Evolutionary conservation across 805 yeast genomes (phyloP), one percentile per base, ranked within the genome.

Genomic region (Pichia pseudocactophila): DNA sequence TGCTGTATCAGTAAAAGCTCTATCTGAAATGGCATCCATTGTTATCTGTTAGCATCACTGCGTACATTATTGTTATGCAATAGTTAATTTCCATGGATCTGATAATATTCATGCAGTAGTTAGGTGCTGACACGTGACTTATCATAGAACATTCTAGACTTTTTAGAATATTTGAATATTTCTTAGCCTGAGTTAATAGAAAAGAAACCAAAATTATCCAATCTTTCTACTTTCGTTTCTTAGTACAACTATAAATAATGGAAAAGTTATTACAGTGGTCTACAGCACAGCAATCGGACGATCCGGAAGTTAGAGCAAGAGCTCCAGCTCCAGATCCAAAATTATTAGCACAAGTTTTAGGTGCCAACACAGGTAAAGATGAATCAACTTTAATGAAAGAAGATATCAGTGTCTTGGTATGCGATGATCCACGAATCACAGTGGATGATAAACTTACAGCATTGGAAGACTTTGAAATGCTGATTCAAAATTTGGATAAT

Each of bases 191-290:
- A n/a, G n/a, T n/a, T n/a, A n/a, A n/a, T n/a, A n/a, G n/a, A n/a
- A n/a, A n/a, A n/a, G n/a, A n/a, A n/a, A n/a, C n/a, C n/a, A n/a
- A n/a, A n/a, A n/a, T n/a, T n/a, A n/a, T n/a, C n/a, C 22, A 27
- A 26, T 10, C 20, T 9, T 18, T 11, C 26, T n/a, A 34, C 18
- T 11, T 16, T 18, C 6, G 12, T n/a, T n/a, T n/a, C n/a, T n/a
- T 9, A 16, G 3, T 30, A 26, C 22, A 36, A 5, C 17, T 4
- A 15, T 6, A 7, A 57, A 30, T 13, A 28, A 90, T 90, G 97
- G 97, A 90, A 47, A 89, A 89, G 62, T 63, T 90, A 47, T 63
- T 90, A 49, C 85, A 88, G 52, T 90, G 98, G 98, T 88, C 97
- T 5, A 71, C 85, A 38, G 83, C 89, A 34, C 76, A 82, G 57